A percentile compares a stretch with the other conserved stretches of the same genome.
These are phyloP conservation scores for Zasmidium citrigriseum DNA, from an alignment of 2,329 filamentous ascomycete genomes.

Conservation along the genomic window DNA sequence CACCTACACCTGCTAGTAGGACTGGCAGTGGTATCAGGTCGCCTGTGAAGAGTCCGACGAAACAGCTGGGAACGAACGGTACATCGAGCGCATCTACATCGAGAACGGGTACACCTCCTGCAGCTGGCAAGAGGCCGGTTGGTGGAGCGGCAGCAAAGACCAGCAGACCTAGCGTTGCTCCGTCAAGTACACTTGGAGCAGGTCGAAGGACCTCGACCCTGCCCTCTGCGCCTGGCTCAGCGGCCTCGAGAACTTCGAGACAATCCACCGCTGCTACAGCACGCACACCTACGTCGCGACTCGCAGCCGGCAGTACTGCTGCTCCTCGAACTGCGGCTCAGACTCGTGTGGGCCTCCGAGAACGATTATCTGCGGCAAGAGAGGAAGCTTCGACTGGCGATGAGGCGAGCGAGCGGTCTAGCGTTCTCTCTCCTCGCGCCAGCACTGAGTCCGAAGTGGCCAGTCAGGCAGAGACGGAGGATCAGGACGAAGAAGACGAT, in stretches of 20 bases:
- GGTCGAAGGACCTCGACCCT: conserved; percentile 33
- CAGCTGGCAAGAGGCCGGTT: conserved; percentile 34
- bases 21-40: conserved; percentile 61
- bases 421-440: conserved; percentile 3
- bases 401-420: conserved; percentile 22
- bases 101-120: conserved; percentile 66
- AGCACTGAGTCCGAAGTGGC: conserved; percentile 12
- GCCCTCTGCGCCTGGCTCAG: conserved; percentile 32
- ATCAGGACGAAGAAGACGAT: conserved; percentile 26
- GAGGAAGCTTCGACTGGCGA: conserved; percentile 24
- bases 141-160: conserved; percentile 41
- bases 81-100: conserved; percentile 61
- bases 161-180: conserved; percentile 54
- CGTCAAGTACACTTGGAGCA: conserved; percentile 33
- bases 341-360: conserved; percentile 13
- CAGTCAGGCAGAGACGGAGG: conserved; percentile 22
- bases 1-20: conserved; percentile 69
- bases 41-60: conserved; percentile 77
- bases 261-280: conserved; percentile 3
- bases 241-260: conserved; percentile 3
- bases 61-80: conserved; percentile 59
- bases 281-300: conserved; percentile 11
- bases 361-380: conserved; percentile 24
- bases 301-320: conserved; percentile 14
- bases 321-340: conserved; percentile 16